These are phyloP conservation scores for Chenopodium album DNA, from an alignment of 148 eudicot genomes.

Conservation along the genomic window DNA sequence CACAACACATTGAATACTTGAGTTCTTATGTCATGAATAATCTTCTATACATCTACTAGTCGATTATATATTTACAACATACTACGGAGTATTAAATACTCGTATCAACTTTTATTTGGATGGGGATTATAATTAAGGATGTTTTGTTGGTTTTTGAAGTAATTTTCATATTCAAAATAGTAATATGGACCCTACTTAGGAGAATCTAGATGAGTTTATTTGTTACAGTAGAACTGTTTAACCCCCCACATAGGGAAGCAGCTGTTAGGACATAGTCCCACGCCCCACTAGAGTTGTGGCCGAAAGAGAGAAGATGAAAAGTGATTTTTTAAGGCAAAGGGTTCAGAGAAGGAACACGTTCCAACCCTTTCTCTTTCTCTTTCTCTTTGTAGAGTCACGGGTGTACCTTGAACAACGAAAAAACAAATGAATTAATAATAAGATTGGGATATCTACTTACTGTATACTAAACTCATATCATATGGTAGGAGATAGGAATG, in stretches of 20 bases:
- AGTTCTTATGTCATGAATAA: background rate
- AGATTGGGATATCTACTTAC: background rate
- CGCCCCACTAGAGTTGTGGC: conserved; percentile 37
- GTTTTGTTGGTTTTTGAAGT: background rate
- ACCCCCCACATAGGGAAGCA: conserved; percentile 34
- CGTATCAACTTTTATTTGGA: no score
- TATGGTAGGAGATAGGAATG: conserved; percentile 37
- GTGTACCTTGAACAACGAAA: conserved; percentile 36
- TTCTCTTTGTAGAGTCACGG: conserved; percentile 43
- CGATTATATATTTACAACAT: no score
- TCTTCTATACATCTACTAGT: no score
- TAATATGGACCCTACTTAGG: conserved; percentile 12
- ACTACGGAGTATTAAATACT: no score
- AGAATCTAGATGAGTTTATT: conserved; percentile 29
- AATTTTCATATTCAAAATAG: background rate
- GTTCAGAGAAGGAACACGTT: conserved; percentile 31
- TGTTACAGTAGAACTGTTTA: conserved; percentile 19
- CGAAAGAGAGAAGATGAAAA: conserved; percentile 32
- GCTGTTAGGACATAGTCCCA: conserved; percentile 32
- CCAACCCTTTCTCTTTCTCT: conserved; percentile 29
- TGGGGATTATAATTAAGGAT: background rate
- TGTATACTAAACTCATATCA: conserved; percentile 3
- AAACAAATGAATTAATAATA: background rate
- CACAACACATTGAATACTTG: background rate
- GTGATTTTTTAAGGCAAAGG: conserved; percentile 24